Base-by-base conservation (phyloP, 441 rosid species). In the Arabidopsis hybrid region DNA sequence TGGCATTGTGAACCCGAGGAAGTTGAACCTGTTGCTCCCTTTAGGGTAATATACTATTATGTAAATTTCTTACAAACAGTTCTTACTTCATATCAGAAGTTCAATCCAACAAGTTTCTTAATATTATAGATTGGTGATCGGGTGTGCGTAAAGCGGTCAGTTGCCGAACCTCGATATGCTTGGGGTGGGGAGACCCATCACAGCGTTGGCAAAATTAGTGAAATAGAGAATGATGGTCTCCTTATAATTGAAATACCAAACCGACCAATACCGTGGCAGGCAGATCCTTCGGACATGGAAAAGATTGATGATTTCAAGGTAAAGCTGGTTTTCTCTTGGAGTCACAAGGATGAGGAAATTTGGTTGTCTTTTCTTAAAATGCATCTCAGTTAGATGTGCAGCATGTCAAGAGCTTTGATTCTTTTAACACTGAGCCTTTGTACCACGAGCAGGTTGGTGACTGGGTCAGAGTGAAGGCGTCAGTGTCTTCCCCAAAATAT, bases 151-250 rank as follows among this genome's bases (percentile, higher is more conserved):
- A 96, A 93, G 88, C 88, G 99, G 55, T 91, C 98, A 80, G 99
- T 96, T 83, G 96, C 99, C 9, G 99, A 90, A 83, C 99, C 99
- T 59, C 88, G 98, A 80, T 96, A 89, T 89, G 98, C 96, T 65
- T 96, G 99, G 99, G 99, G 97, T 57, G 98, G 98, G 53, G 99
- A 96, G 88, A 96, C 98, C 36, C 99, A 93, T 86, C 99, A 96
- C 71, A 93, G 97, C 80, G 99, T 93, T 77, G 99, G 99, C 75
- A 89, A 80, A 78, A 85, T 93, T 65, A 89, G 90, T 17, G 98
- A 93, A 72, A 90, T 96, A 84, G 96, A 96, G 84, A 90, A 84
- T 73, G 98, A 96, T 81, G 99, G 99, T 71, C 95, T 93, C 59
- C 91, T 96, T 40, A 79, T 93, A 71, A 90, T 93, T 57, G 99